Evolutionary conservation across 768 basidiomycete species (phyloP).

Genomic region (Psilocybe azurescens): DNA sequence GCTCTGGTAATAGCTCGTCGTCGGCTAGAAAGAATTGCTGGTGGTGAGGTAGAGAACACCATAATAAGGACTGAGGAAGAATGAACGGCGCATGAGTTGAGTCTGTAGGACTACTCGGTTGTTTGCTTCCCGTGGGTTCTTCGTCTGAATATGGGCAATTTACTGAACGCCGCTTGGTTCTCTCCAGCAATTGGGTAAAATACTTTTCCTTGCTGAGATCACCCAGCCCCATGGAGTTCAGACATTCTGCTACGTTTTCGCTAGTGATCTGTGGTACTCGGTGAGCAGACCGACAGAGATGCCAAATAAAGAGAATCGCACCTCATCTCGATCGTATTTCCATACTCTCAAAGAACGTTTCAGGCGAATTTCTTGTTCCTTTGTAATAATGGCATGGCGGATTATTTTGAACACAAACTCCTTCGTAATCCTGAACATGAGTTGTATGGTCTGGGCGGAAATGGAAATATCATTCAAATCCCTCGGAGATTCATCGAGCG

Average conservation of each 20-base stretch:
- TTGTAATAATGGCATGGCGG: slow-evolving; percentile 54
- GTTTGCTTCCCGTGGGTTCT: background rate
- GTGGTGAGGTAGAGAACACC: slow-evolving; percentile 19
- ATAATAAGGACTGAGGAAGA: slow-evolving; percentile 19
- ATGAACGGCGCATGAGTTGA: slow-evolving; percentile 9
- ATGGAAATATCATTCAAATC: slow-evolving; percentile 41
- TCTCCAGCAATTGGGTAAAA: slow-evolving; percentile 31
- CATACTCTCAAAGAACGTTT: slow-evolving; percentile 69
- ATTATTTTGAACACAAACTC: slow-evolving; percentile 59
- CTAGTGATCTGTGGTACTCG: slow-evolving; percentile 42
- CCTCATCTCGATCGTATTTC: slow-evolving; percentile 52
- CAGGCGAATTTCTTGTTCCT: slow-evolving; percentile 61
- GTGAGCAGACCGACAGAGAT: slow-evolving; percentile 5
- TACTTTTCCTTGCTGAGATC: slow-evolving; percentile 42
- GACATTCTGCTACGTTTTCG: slow-evolving; percentile 51
- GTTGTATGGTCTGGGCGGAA: slow-evolving; percentile 51
- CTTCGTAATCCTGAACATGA: slow-evolving; percentile 49
- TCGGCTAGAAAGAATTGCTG: background rate
- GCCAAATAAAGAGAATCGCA: slow-evolving; percentile 10
- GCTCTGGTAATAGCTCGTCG: slow-evolving; percentile 20
- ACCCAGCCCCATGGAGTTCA: slow-evolving; percentile 50
- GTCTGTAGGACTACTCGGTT: background rate
- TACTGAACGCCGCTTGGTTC: background rate
- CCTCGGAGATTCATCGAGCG: slow-evolving; percentile 25
- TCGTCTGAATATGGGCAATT: background rate